Base-by-base conservation (phyloP, 352 stramenopile genomes). In the Phytophthora hibernalis region DNA sequence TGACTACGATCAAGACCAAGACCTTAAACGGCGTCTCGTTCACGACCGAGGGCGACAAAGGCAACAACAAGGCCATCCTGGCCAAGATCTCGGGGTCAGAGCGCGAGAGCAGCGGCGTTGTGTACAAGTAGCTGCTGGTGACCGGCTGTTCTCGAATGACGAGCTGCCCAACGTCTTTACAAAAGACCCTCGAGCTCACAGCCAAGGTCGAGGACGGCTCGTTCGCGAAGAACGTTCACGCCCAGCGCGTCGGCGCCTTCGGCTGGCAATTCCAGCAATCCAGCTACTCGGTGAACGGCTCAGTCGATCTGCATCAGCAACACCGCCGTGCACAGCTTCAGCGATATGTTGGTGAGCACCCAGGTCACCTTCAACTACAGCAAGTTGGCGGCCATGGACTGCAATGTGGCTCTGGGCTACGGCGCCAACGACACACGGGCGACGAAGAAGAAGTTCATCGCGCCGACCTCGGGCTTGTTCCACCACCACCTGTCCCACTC, bases 1-100 rank as follows among this genome's bases (percentile, higher is more conserved):
- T 52, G 89, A 96, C 83, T 96, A 96, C 62, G 89, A 82, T 96
- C 82, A 96, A 95, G 79, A 96, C 79, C 70, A 96, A 93, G 74
- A 83, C 86, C 28, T 77, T 85, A 21, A 94, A 95, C 72, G 86
- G 88, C 56, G 88, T 96, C 33, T 76, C 70, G 51, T 96, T 96
- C 74, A 95, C 89, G 47, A 96, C 89, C 18, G 89, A 96, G 72
- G 89, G 89, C 54, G 80, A 89, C 40, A 90, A 94, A 79, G 72
- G 72, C 62, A 88, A 76, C 78, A 93, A 94, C 84, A 96, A 96
- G 82, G 79, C 83, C 61, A 94, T 96, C 70, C 61, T 96, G 5
- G 87, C 81, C 54, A 96, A 96, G 80, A 72, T 94, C 65, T 85
- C 79, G 26, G 83, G 82, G 51, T 95, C 93, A 74, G 82, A 79